These are phyloP conservation scores for Aspergillus tamarii DNA, from an alignment of 2,329 filamentous ascomycete species.

Conservation along the genomic window DNA sequence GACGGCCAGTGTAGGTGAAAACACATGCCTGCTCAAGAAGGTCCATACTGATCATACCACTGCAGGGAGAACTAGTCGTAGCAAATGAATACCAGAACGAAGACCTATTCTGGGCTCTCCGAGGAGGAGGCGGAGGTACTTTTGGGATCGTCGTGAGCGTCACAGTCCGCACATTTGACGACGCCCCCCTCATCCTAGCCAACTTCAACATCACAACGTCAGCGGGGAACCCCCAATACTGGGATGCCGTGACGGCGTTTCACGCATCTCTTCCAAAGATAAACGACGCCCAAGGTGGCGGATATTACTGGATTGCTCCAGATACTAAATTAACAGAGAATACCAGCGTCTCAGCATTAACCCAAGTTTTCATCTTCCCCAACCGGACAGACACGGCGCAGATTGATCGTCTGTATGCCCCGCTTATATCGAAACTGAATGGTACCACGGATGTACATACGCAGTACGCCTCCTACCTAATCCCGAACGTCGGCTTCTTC, in stretches of 20 bases:
- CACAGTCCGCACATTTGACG: slow-evolving; percentile 48
- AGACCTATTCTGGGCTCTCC: slow-evolving; percentile 50
- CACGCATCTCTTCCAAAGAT: slow-evolving; percentile 49
- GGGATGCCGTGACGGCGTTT: slow-evolving; percentile 28
- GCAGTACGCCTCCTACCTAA: slow-evolving; percentile 19
- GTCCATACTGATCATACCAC: background rate
- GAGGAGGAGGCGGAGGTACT: slow-evolving; percentile 41
- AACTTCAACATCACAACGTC: slow-evolving; percentile 27
- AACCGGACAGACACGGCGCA: slow-evolving; percentile 27
- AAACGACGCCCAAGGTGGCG: slow-evolving; percentile 48
- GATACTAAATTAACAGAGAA: slow-evolving; percentile 30
- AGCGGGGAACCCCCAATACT: slow-evolving; percentile 20
- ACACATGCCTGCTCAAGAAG: background rate
- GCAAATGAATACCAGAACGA: slow-evolving; percentile 47
- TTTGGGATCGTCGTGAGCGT: slow-evolving; percentile 34
- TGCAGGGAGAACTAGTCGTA: slow-evolving; percentile 45
- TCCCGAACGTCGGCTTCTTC: slow-evolving; percentile 26
- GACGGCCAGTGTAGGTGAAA: slow-evolving; percentile 36
- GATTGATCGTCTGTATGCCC: slow-evolving; percentile 23
- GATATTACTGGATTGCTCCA: slow-evolving; percentile 45
- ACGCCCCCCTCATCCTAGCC: slow-evolving; percentile 37
- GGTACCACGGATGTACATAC: slow-evolving; percentile 17
- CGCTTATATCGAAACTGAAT: slow-evolving; percentile 22
- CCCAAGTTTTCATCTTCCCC: slow-evolving; percentile 24
- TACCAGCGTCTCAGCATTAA: slow-evolving; percentile 25